Evolutionary conservation across 2,329 filamentous ascomycete genomes (phyloP).

Genomic region (Tolypocladium album): DNA sequence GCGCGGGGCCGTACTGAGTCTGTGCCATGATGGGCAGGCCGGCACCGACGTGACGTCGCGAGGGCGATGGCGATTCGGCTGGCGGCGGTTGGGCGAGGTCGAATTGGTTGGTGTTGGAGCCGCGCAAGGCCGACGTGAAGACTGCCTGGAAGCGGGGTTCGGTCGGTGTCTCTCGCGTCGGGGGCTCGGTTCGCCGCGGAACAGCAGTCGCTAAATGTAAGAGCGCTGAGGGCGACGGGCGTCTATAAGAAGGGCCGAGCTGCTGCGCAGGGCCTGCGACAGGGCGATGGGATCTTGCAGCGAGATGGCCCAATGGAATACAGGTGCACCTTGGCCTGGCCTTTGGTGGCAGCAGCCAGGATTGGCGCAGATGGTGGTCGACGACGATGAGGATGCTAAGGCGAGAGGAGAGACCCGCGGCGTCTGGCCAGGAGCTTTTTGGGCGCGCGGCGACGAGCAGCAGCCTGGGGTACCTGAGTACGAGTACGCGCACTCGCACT

Average conservation of each 20-base stretch:
- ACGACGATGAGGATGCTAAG: neutral
- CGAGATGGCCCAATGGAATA: neutral
- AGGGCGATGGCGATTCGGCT: slow-evolving; percentile 16
- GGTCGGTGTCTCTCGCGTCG: neutral
- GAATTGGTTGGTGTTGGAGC: slow-evolving; percentile 6
- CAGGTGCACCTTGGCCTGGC: neutral
- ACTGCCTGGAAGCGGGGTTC: slow-evolving; percentile 2
- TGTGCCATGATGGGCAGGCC: slow-evolving; percentile 9
- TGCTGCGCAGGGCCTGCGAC: neutral
- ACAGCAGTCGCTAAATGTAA: neutral
- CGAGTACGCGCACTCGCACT: too few relatives aligned
- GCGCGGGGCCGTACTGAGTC: slow-evolving; percentile 7
- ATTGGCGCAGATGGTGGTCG: neutral
- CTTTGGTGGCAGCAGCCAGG: neutral
- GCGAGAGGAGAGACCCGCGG: neutral
- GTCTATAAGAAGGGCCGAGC: neutral
- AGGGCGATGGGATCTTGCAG: neutral
- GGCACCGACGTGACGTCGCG: slow-evolving; percentile 3
- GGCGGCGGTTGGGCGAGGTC: slow-evolving; percentile 22
- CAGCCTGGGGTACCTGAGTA: neutral
- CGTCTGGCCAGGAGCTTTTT: neutral
- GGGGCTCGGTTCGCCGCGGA: neutral
- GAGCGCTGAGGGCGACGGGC: neutral
- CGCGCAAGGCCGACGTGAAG: slow-evolving; percentile 6
- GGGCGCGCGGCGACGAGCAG: neutral